phyloP scores from a whole-genome alignment of 78 protist genomes.

The Dictyostelium firmibasis region DNA sequence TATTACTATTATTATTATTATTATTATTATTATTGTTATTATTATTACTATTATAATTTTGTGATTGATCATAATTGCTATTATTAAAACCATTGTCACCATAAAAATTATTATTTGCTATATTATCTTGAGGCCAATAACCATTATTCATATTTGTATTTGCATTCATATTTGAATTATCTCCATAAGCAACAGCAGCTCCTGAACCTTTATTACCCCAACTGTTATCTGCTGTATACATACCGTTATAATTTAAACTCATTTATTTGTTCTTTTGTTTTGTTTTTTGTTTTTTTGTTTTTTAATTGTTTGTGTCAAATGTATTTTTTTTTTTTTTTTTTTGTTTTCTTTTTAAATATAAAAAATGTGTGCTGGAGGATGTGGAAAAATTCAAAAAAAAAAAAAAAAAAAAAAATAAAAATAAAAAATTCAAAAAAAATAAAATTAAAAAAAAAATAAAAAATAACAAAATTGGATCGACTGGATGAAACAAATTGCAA shows the following conservation, averaged over 20 bases:
- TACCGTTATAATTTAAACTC: constrained; percentile 18
- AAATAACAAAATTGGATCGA: no score
- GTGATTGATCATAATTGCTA: not conserved
- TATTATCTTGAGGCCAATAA: not conserved
- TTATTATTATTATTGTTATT: not conserved
- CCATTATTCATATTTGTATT: not conserved
- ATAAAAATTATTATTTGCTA: not conserved
- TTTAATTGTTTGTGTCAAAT: not conserved
- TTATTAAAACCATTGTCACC: not conserved
- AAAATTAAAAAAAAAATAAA: no score
- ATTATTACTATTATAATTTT: not conserved
- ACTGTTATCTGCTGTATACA: constrained; percentile 4
- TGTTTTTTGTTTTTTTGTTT: not conserved
- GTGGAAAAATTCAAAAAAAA: no score
- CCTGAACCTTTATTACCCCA: not conserved
- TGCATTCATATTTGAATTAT: not conserved
- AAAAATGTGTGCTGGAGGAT: no score
- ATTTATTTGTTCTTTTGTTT: not conserved
- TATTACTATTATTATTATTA: not conserved
- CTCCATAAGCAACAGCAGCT: not conserved
- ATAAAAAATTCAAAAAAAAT: no score
- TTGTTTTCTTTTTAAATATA: no score
- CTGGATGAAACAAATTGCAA: no score
- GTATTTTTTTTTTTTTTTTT: no score
- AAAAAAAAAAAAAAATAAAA: no score